Conservation (phyloP, 2,329 filamentous ascomycete genomes). For the Talaromyces sp. region DNA sequence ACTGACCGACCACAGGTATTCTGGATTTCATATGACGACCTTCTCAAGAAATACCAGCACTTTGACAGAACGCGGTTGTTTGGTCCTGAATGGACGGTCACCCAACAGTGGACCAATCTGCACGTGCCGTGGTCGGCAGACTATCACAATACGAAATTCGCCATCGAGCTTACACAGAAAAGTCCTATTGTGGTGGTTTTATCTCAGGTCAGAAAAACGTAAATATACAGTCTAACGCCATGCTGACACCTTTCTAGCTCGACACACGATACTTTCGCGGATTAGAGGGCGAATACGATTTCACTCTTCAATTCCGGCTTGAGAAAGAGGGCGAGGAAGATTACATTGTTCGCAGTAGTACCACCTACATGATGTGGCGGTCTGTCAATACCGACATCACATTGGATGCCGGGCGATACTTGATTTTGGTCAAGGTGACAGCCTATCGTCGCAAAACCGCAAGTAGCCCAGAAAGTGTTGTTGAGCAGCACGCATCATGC, state of each 20-base stretch:
- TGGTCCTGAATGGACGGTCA: conserved; percentile 54
- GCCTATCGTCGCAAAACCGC: conserved; percentile 52
- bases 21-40: conserved; percentile 56
- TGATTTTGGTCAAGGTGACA: conserved; percentile 67
- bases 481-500: conserved; percentile 57
- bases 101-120: conserved; percentile 56
- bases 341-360: conserved; percentile 53
- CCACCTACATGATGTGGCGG: conserved; percentile 58
- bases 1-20: conserved; percentile 36
- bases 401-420: conserved; percentile 69
- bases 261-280: conserved; percentile 57
- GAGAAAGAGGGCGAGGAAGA: conserved; percentile 56
- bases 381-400: conserved; percentile 72
- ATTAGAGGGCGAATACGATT: conserved; percentile 52
- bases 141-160: conserved; percentile 56
- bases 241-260: conserved; percentile 27
- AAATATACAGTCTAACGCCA: background rate
- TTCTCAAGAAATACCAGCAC: conserved; percentile 53
- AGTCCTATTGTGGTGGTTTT: conserved; percentile 54
- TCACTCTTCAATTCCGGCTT: conserved; percentile 53
- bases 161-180: conserved; percentile 46
- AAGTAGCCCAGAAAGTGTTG: conserved; percentile 59
- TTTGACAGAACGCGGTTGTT: conserved; percentile 58
- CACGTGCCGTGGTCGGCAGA: conserved; percentile 56
- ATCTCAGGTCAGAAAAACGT: conserved; percentile 38